Percentiles rank a stretch among this genome's conserved stretches.
These are phyloP conservation scores for Chlamydomonas eustigma DNA, from an alignment of 139 green algal genomes.

Conservation along the genomic window DNA sequence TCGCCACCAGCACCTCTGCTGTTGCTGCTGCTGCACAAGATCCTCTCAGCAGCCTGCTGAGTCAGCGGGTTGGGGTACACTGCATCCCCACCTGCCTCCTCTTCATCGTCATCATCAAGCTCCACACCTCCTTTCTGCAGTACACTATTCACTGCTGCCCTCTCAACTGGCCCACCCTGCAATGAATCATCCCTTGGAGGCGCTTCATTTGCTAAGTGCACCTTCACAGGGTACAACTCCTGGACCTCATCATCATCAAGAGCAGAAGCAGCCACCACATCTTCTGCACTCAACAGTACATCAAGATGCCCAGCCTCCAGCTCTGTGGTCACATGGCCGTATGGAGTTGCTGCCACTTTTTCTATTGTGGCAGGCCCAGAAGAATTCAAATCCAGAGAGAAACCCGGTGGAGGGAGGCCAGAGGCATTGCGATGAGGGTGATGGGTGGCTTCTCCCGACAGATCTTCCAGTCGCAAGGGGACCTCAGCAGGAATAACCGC, in stretches of 20 bases:
- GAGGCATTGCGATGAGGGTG: no score
- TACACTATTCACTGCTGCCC: not conserved
- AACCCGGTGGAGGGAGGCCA: not conserved
- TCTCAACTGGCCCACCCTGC: not conserved
- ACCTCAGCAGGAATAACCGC: not conserved
- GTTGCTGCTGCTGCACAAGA: not conserved
- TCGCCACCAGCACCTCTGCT: not conserved
- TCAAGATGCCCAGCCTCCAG: not conserved
- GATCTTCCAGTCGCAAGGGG: no score
- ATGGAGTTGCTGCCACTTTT: no score
- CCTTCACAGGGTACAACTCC: not conserved
- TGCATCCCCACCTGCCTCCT: not conserved
- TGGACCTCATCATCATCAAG: constrained; percentile 2
- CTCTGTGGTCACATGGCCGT: not conserved
- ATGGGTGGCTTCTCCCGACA: no score
- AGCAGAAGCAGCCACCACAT: not conserved
- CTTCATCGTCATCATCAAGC: not conserved
- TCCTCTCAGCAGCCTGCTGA: not conserved
- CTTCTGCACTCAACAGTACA: not conserved
- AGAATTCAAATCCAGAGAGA: no score
- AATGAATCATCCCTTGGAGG: no score
- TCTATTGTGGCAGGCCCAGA: no score
- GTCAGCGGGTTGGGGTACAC: not conserved
- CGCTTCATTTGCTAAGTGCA: no score
- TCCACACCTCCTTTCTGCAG: not conserved